Evolutionary conservation across 129 eudicot species (phyloP).

Genomic region (Calendula officinalis): DNA sequence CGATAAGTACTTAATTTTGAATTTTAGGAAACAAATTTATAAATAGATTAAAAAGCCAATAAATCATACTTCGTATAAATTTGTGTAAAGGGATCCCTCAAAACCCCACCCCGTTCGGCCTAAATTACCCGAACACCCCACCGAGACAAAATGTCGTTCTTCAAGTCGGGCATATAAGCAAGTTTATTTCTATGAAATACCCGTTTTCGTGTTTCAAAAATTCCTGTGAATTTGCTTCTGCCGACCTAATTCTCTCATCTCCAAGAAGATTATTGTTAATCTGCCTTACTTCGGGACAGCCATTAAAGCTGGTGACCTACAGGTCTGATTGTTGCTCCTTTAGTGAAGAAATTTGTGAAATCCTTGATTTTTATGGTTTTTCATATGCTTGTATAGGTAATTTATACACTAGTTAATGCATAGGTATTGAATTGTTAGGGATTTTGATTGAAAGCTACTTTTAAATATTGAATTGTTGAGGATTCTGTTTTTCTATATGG

Average conservation of each 20-base stretch:
- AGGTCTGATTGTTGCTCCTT: constrained; percentile 26
- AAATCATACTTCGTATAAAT: neutral
- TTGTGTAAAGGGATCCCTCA: neutral
- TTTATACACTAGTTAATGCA: constrained; percentile 42
- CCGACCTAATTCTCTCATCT: constrained; percentile 14
- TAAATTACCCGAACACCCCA: constrained; percentile 30
- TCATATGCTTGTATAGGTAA: constrained; percentile 8
- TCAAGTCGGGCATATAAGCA: constrained; percentile 28
- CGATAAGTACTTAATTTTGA: neutral
- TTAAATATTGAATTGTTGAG: constrained; percentile 44
- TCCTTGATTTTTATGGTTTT: constrained; percentile 15
- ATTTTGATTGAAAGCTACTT: constrained; percentile 28
- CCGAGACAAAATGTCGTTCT: constrained; percentile 23
- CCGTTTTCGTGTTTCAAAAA: constrained; percentile 16
- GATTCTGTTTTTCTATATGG: constrained; percentile 35
- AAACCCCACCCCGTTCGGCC: constrained; percentile 23
- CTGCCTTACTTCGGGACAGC: constrained; percentile 21
- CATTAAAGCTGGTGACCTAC: constrained; percentile 19
- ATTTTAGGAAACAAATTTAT: constrained; percentile 14
- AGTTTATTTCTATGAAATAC: constrained; percentile 24
- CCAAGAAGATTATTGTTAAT: constrained; percentile 17
- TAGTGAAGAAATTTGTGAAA: constrained; percentile 10
- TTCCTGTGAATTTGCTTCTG: constrained; percentile 13
- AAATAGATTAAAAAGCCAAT: constrained; percentile 10
- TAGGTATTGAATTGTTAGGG: constrained; percentile 29